Base-by-base conservation (phyloP, 352 stramenopile species). In the Globisporangium spinosum region DNA sequence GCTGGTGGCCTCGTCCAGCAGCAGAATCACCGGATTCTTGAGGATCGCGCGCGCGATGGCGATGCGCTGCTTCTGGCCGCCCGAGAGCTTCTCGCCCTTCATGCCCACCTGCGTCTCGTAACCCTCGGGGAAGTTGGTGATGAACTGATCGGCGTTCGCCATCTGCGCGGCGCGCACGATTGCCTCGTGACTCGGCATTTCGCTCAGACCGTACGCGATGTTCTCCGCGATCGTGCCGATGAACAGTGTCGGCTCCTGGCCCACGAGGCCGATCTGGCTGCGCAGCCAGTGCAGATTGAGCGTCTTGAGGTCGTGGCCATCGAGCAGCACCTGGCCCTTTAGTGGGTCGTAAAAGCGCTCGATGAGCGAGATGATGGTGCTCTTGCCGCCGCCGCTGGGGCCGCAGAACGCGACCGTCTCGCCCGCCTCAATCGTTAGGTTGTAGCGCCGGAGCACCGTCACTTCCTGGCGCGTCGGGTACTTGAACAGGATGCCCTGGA, bases 51-150 rank as follows among this genome's bases (percentile, higher is more conserved):
- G 79, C 1, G 88, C 88, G 54, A 95, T 93, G 22, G 88, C 88
- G 62, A 95, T 80, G 35, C 97, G 87, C 79, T 99, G 98, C 75
- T 99, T 98, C 77, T 99, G 95, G 22, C 96, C 95, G 58, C 97
- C 98, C 89, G 74, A 82, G 53, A 82, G 72, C 40, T 71, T 58
- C 29, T 72, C 51, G 35, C 75, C 75, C 23, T 75, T 70, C 43
- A 57, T 55, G 38, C 94, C 92, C 8, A 99, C 93, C 29, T 91
- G 71, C 3, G 93, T 98, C n/a, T 97, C 82, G 75, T 89, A 97
- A 29, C 85, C 79, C 25, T 97, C 82, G 0, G 89, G 77, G 4
- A 98, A 92, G 2, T 70, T 56, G 2, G 65, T 65, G 75, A 98
- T 97, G 66, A 98, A 98, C 53, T 87, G 73, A 70, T 96, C 72